These are phyloP conservation scores for Bathelium albidoporum DNA, from an alignment of 495 filamentous ascomycete genomes.

Conservation along the genomic window DNA sequence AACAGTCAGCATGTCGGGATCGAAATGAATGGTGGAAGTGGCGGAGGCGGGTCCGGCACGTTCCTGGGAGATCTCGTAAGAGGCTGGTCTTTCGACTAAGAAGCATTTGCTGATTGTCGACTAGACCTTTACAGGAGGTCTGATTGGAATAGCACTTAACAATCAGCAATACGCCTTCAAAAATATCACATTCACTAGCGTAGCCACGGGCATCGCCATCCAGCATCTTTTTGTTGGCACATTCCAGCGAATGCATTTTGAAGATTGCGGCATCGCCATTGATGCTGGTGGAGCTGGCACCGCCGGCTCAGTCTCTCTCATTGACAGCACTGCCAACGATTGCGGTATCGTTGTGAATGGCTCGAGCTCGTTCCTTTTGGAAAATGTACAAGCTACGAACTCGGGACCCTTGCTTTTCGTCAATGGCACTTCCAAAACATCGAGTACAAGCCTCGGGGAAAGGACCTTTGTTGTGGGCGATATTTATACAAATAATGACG, in stretches of 20 bases:
- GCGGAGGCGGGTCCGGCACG: slow-evolving; percentile 64
- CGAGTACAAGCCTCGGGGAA: neutral
- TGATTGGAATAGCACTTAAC: slow-evolving; percentile 51
- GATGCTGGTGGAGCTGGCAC: neutral
- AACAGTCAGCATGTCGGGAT: slow-evolving; percentile 72
- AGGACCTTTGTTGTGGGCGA: neutral
- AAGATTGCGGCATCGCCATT: slow-evolving; percentile 1
- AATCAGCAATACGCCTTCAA: slow-evolving; percentile 65
- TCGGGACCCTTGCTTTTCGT: neutral
- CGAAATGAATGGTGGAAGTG: slow-evolving; percentile 52
- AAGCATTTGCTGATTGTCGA: neutral
- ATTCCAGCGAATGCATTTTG: neutral
- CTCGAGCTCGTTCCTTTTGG: slow-evolving; percentile 25
- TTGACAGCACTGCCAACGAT: slow-evolving; percentile 26
- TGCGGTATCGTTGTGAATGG: slow-evolving; percentile 21
- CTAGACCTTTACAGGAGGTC: slow-evolving; percentile 57
- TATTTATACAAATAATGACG: neutral
- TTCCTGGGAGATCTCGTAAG: slow-evolving; percentile 46
- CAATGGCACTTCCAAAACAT: neutral
- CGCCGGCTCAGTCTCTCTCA: slow-evolving; percentile 26
- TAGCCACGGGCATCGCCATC: slow-evolving; percentile 43
- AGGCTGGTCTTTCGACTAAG: neutral
- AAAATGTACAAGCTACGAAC: slow-evolving; percentile 27
- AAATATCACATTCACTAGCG: slow-evolving; percentile 56
- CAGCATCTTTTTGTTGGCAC: neutral